Evolutionary conservation across 352 stramenopile species (phyloP).

Genomic region (Globisporangium uncinulatum): DNA sequence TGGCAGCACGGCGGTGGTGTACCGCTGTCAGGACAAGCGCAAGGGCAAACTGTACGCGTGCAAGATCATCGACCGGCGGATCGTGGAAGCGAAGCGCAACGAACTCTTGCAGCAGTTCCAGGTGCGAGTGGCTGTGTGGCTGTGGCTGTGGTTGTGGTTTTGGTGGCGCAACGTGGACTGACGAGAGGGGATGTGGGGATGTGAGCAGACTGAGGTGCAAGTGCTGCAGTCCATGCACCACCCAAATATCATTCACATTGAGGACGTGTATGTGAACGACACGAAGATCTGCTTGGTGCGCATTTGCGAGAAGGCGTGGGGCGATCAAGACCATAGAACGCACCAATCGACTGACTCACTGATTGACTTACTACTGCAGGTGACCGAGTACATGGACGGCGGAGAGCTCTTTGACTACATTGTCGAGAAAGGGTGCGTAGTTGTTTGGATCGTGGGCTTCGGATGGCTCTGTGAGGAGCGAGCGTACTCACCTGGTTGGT

Average conservation of each 20-base stretch:
- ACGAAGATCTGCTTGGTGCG: constrained; percentile 83
- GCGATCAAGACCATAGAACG: no score
- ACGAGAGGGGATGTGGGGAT: no score
- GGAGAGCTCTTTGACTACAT: constrained; percentile 91
- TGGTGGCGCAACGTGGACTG: no score
- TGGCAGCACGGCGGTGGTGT: constrained; percentile 81
- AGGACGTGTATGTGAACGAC: constrained; percentile 82
- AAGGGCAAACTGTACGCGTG: constrained; percentile 55
- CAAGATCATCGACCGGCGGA: constrained; percentile 86
- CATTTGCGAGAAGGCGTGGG: neutral
- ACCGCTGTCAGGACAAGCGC: constrained; percentile 67
- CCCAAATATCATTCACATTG: constrained; percentile 88
- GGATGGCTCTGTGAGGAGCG: neutral
- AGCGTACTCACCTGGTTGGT: neutral
- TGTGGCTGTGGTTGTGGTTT: no score
- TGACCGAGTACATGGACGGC: constrained; percentile 87
- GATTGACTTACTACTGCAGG: constrained; percentile 16
- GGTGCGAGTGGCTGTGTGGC: constrained; percentile 16
- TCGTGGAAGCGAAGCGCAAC: constrained; percentile 65
- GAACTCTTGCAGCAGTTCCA: constrained; percentile 86
- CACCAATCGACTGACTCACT: neutral
- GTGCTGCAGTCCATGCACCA: constrained; percentile 86
- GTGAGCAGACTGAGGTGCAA: constrained; percentile 75
- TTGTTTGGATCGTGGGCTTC: neutral
- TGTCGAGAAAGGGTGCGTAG: constrained; percentile 73